Conservation (phyloP, 495 filamentous ascomycete species). For the Neurospora sp. region DNA sequence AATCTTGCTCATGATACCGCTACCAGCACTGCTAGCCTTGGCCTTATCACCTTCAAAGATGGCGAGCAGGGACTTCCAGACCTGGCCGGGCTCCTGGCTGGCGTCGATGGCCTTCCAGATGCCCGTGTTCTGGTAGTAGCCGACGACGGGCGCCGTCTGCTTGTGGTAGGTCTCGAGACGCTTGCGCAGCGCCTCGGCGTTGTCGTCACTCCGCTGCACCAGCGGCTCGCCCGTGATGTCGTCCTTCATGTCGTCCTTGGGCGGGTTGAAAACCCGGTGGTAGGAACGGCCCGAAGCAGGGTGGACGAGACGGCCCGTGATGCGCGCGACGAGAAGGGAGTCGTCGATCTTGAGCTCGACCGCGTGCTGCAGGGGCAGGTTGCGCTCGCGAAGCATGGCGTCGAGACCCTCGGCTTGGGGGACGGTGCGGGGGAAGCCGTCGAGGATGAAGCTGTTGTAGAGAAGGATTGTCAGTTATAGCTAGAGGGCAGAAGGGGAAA, state of each 20-base stretch:
- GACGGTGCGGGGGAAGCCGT: constrained; percentile 95
- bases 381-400: constrained; percentile 66
- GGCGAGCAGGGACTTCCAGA: constrained; percentile 85
- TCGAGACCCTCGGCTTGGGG: constrained; percentile 91
- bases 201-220: constrained; percentile 94
- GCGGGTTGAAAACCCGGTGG: constrained; percentile 98
- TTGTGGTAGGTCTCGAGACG: constrained; percentile 85
- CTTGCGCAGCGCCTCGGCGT: constrained; percentile 95
- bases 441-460: constrained; percentile 79
- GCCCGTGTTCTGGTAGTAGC: constrained; percentile 92
- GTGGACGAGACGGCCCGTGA: constrained; percentile 93
- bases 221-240: constrained; percentile 94
- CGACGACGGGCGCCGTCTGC: constrained; percentile 85
- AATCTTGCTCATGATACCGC: constrained; percentile 38
- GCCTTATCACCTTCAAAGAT: constrained; percentile 59
- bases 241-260: constrained; percentile 86
- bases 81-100: constrained; percentile 88
- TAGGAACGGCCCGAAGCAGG: constrained; percentile 92
- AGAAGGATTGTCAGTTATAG: not conserved
- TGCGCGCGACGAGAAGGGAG: constrained; percentile 81
- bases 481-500: not conserved
- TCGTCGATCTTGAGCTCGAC: constrained; percentile 97
- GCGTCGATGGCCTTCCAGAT: constrained; percentile 97
- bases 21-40: constrained; percentile 32
- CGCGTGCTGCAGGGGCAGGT: constrained; percentile 81